Base-by-base conservation (phyloP, 2,329 filamentous ascomycete species). In the Alternaria gansuensis region DNA sequence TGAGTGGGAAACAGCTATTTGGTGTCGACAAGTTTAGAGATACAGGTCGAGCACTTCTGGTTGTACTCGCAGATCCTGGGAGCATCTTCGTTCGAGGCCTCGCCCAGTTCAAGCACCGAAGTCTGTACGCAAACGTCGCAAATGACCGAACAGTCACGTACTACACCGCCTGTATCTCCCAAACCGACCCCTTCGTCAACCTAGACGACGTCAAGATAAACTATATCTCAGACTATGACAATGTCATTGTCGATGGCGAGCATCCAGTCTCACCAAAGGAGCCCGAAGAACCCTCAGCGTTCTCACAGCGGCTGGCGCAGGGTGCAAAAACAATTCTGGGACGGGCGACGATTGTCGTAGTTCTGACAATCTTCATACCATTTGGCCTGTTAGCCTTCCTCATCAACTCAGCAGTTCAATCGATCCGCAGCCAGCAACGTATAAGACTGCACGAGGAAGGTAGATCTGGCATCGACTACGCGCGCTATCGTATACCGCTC, bases 81-180 rank as follows among this genome's bases (percentile, higher is more conserved):
- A 93, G 90, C 62, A 90, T 97, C 66, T 98, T 98, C 79, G 90
- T 96, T 69, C 86, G 86, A 31, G 93, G 88, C 0, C 82, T 98
- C 44, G 84, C 86, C 60, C 85, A 82, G 66, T 98, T 98, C 80
- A 86, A 88, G 74, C 84, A 90, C 54, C 89, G 88, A 58, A 90
- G 87, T 4, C 80, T 96, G 1, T 98, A 98, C 76, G 84, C 90
- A 40, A 98, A 98, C 73, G 88, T 96, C 45, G 81, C 90, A 72
- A 97, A 97, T 76, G 94, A 98, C 79, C 84, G 88, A 54, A 91
- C 87, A 43, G 91, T 92, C 4, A 87, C 89, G 0, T 92, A 91
- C 78, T 97, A 94, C 75, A 97, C 94, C 0, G 91, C 92, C 0
- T 84, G 83, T 21, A 92, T 97, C 44, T 84, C 88, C 24, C 88